Conservation (phyloP, 345 rosid genomes). For the Populus pruinosa region DNA sequence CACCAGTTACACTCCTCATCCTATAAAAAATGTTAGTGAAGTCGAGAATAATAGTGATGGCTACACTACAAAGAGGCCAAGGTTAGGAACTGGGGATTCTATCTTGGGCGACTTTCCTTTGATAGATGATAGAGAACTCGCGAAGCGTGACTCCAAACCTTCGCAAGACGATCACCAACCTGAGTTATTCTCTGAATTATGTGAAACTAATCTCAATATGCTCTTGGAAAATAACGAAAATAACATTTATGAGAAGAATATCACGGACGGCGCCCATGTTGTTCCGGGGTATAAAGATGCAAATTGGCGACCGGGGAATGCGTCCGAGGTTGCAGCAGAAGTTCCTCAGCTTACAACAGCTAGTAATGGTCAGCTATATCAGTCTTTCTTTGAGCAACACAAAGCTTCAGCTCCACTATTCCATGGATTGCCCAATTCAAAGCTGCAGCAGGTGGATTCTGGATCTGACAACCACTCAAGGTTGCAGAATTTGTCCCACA, state of each 20-base stretch:
- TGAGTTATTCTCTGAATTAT: constrained; percentile 1
- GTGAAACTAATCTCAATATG: neutral
- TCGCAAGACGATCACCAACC: neutral
- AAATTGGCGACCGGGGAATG: neutral
- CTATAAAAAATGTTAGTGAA: too few species aligned
- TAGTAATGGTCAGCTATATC: neutral
- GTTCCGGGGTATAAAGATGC: constrained; percentile 8
- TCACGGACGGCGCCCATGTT: constrained; percentile 3
- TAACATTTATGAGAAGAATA: neutral
- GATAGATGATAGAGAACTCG: neutral
- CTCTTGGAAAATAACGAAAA: neutral
- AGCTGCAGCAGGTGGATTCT: constrained; percentile 5
- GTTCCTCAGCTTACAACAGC: constrained; percentile 1
- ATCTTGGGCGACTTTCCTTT: neutral
- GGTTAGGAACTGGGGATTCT: constrained; percentile 7
- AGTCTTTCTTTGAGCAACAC: neutral
- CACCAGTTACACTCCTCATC: constrained; percentile 1
- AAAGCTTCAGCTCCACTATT: neutral
- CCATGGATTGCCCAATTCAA: neutral
- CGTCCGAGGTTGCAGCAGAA: neutral
- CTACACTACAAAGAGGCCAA: constrained; percentile 5
- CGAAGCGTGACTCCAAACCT: neutral
- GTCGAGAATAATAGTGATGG: neutral
- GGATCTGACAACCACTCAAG: constrained; percentile 9
- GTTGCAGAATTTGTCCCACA: constrained; percentile 24